These are phyloP conservation scores for Tylopilus felleus DNA, from an alignment of 768 basidiomycete species.

Conservation along the genomic window DNA sequence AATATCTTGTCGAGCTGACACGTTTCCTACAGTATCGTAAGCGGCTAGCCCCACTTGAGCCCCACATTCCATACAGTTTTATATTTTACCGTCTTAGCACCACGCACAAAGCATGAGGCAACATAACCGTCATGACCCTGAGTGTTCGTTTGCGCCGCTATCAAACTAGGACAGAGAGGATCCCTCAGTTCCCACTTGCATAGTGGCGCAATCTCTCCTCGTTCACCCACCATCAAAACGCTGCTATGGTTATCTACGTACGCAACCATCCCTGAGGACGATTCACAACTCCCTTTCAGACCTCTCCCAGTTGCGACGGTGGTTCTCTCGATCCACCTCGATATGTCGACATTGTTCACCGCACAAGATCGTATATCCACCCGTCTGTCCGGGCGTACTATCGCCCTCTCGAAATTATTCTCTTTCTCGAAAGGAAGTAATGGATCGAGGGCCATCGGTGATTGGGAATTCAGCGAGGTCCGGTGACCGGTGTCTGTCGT, in stretches of 20 bases:
- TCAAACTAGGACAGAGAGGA: neutral
- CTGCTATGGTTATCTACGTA: neutral
- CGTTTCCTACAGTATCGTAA: neutral
- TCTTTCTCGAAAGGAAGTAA: neutral
- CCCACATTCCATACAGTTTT: neutral
- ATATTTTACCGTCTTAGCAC: neutral
- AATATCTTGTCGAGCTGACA: neutral
- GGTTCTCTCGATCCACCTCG: neutral
- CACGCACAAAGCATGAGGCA: constrained; percentile 16
- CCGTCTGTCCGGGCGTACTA: neutral
- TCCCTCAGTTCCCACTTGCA: neutral
- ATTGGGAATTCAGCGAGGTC: neutral
- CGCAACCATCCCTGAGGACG: neutral
- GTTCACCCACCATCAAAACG: neutral
- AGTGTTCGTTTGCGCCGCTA: constrained; percentile 5
- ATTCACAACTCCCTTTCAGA: neutral
- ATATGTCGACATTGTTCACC: neutral
- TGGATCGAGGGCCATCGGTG: neutral
- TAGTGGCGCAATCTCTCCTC: neutral
- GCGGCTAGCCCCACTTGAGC: neutral
- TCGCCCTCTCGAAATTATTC: neutral
- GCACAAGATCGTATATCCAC: neutral
- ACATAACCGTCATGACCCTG: neutral
- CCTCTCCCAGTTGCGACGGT: constrained; percentile 1
- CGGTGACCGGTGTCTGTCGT: neutral